These are phyloP conservation scores for Ophiostoma australiae DNA, from an alignment of 2,329 filamentous ascomycete species.

Conservation along the genomic window DNA sequence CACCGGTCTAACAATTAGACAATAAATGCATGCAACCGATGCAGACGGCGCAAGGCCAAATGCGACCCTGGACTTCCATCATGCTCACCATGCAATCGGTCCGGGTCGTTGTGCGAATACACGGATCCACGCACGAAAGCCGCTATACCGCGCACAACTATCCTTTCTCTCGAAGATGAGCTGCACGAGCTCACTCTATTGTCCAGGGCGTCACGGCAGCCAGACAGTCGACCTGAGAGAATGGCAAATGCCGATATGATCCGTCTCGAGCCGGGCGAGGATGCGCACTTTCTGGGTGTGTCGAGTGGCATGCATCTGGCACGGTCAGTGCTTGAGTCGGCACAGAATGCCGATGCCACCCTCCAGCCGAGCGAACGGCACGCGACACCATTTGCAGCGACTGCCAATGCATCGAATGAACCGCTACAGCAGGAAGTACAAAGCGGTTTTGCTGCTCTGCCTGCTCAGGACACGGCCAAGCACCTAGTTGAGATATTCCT, in stretches of 20 bases:
- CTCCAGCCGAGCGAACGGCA: slow-evolving; percentile 14
- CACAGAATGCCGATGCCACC: slow-evolving; percentile 18
- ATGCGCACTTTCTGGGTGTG: slow-evolving; percentile 25
- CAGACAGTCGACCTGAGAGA: slow-evolving; percentile 10
- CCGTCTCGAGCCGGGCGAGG: slow-evolving; percentile 22
- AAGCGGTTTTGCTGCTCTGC: slow-evolving; percentile 16
- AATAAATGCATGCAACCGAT: slow-evolving; percentile 23
- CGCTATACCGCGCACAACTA: slow-evolving; percentile 19
- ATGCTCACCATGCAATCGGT: slow-evolving; percentile 26
- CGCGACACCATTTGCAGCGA: background rate
- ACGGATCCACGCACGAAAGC: slow-evolving; percentile 27
- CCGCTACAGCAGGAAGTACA: background rate
- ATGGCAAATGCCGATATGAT: slow-evolving; percentile 21
- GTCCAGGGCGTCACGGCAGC: background rate
- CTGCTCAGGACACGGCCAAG: slow-evolving; percentile 26
- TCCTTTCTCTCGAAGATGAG: background rate
- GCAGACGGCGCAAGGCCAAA: slow-evolving; percentile 20
- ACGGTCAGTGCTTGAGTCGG: slow-evolving; percentile 24
- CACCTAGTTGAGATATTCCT: slow-evolving; percentile 29
- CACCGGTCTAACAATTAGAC: slow-evolving; percentile 16
- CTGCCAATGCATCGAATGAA: background rate
- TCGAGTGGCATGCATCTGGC: slow-evolving; percentile 26
- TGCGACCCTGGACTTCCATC: slow-evolving; percentile 21
- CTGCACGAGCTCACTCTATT: background rate
- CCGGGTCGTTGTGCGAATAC: slow-evolving; percentile 28